Conservation (phyloP, 129 eudicot species). For the Arctium minus region DNA sequence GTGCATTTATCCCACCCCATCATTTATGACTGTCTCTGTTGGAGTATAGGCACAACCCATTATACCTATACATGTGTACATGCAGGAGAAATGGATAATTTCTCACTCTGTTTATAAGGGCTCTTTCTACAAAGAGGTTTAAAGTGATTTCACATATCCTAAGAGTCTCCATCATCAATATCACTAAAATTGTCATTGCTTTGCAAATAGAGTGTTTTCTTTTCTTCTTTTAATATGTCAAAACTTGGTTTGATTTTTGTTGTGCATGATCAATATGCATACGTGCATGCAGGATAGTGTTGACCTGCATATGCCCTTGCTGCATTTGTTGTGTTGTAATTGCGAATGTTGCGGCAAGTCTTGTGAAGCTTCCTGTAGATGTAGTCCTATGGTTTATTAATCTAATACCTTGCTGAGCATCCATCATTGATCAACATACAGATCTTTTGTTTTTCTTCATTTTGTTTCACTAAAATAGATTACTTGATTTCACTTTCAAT, state of each 20-base stretch:
- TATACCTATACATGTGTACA: background rate
- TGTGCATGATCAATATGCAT: background rate
- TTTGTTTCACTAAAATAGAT: background rate
- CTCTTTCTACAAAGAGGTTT: background rate
- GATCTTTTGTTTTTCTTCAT: background rate
- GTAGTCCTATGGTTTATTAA: constrained; percentile 51
- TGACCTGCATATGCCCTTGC: constrained; percentile 53
- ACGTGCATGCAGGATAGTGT: constrained; percentile 30
- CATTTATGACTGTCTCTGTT: background rate
- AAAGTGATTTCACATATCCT: background rate
- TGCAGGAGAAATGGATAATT: background rate
- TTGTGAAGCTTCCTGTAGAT: constrained; percentile 48
- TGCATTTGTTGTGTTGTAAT: constrained; percentile 45
- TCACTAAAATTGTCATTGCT: background rate
- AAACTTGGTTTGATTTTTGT: background rate
- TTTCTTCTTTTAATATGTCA: background rate
- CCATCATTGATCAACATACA: background rate
- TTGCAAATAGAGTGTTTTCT: background rate
- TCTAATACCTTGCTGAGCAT: constrained; percentile 50
- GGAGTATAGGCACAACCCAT: background rate
- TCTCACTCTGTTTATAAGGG: background rate
- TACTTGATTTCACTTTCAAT: background rate
- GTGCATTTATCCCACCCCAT: too few relatives aligned
- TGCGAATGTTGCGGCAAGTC: constrained; percentile 32
- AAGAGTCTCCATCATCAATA: background rate